Base-by-base conservation (phyloP, 106 monocot genomes). In the Dioscorea alata region DNA sequence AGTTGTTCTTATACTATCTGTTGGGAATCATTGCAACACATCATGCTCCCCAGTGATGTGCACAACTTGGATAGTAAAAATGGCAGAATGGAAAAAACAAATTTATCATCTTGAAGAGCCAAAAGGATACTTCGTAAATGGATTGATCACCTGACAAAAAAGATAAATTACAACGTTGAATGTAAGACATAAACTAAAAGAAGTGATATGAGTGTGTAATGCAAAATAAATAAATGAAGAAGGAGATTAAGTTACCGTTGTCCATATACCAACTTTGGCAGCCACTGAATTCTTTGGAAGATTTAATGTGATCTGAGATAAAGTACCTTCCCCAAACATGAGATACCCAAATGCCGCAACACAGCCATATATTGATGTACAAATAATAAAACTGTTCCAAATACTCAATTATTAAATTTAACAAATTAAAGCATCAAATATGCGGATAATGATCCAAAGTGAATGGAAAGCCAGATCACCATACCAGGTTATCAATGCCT, bases 111-210 rank as follows among this genome's bases (percentile, higher is more conserved):
- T 28, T 18, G 59, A 8, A 22, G 25, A 59, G 13, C 5, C 60
- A 7, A 64, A 91, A 97, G 89, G 97, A 99, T 99, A 92, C 79
- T 99, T 99, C 3, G 97, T 92, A 65, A 99, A 77, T 23, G 92
- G 97, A 68, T 92, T 99, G 65, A 99, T 77, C 69, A 99, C 92
- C 97, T 99, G 92, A 60, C 19, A 59, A 74, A 22, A 69, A 79
- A 2, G 54, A 19, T 31, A 64, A 12, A 72, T 68, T 13, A 74
- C 42, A 34, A 18, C 59, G 13, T 76, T 19, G 73, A n/a, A 72
- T n/a, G 16, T 10, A 49, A 13, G 17, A 5, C n/a, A 0, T 35
- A 65, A 49, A 23, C 60, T 23, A 60, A 58, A 76, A 62, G 13
- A 57, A 59, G 14, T 17, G 66, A 3, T 22, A 22, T 42, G 8